These are phyloP conservation scores for Pilobolus umbonatus DNA, from an alignment of 192 early-diverging fungal species.

Conservation along the genomic window DNA sequence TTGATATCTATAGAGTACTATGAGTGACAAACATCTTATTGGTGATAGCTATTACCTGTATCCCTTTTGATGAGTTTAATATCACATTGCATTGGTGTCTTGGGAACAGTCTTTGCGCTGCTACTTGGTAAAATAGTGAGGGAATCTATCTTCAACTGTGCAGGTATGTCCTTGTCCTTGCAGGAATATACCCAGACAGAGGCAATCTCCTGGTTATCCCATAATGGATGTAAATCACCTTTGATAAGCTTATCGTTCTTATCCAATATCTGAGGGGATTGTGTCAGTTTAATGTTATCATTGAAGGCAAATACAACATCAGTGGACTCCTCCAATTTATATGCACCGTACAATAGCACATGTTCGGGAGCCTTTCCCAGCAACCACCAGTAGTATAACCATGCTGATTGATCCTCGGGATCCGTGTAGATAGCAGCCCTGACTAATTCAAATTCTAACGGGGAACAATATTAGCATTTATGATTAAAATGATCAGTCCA, in stretches of 20 bases:
- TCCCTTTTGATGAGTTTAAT: background rate
- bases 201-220: constrained; percentile 3
- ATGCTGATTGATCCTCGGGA: constrained; percentile 94
- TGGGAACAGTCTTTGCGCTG: background rate
- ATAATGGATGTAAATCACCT: constrained; percentile 34
- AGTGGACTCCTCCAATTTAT: constrained; percentile 10
- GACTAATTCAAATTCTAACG: constrained; percentile 75
- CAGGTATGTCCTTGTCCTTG: background rate
- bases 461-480: constrained; percentile 14
- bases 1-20: too few species aligned
- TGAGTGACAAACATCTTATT: too few species aligned
- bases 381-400: constrained; percentile 96
- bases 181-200: constrained; percentile 19
- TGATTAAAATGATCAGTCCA: background rate
- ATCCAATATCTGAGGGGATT: constrained; percentile 22
- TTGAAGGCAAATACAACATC: constrained; percentile 35
- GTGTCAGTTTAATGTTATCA: constrained; percentile 27
- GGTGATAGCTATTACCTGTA: background rate
- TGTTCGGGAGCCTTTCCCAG: constrained; percentile 48
- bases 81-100: background rate
- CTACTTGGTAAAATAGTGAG: constrained; percentile 5
- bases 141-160: background rate
- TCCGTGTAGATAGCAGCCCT: constrained; percentile 93
- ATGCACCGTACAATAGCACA: constrained; percentile 32
- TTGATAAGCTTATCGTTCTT: constrained; percentile 21